Evolutionary conservation across 106 monocot genomes (phyloP).

Genomic region (Dioscorea alata): DNA sequence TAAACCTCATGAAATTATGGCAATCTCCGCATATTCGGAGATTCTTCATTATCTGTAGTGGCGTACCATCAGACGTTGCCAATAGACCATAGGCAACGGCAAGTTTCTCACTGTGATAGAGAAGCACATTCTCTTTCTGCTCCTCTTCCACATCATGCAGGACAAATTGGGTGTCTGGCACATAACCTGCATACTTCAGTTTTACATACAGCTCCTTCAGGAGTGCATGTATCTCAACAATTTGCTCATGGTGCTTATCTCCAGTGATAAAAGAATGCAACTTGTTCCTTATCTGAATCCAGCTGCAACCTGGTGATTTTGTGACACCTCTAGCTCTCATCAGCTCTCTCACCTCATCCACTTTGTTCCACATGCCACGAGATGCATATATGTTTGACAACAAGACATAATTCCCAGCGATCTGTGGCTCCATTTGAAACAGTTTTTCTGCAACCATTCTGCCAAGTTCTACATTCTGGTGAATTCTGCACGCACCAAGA

Average conservation of each 20-base stretch:
- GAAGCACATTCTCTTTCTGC: constrained; percentile 35
- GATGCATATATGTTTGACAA: constrained; percentile 69
- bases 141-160: constrained; percentile 57
- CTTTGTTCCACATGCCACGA: constrained; percentile 49
- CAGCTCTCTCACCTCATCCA: constrained; percentile 38
- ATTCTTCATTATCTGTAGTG: constrained; percentile 47
- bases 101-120: constrained; percentile 46
- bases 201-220: constrained; percentile 23
- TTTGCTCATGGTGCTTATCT: constrained; percentile 35
- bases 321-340: constrained; percentile 44
- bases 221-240: constrained; percentile 21
- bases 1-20: constrained; percentile 34
- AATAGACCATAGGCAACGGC: constrained; percentile 40
- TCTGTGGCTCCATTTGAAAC: constrained; percentile 49
- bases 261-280: constrained; percentile 35
- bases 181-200: constrained; percentile 38
- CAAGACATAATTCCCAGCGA: constrained; percentile 51
- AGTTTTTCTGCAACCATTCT: constrained; percentile 40
- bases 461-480: constrained; percentile 32
- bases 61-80: constrained; percentile 8
- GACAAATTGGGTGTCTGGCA: constrained; percentile 43
- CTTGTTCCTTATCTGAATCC: constrained; percentile 46
- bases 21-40: constrained; percentile 54
- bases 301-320: constrained; percentile 59
- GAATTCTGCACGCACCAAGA: constrained; percentile 57